Percentiles rank a stretch among this genome's conserved stretches.
phyloP scores from a whole-genome alignment of 176 grass and related monocot species.

The Cymbopogon citratus region DNA sequence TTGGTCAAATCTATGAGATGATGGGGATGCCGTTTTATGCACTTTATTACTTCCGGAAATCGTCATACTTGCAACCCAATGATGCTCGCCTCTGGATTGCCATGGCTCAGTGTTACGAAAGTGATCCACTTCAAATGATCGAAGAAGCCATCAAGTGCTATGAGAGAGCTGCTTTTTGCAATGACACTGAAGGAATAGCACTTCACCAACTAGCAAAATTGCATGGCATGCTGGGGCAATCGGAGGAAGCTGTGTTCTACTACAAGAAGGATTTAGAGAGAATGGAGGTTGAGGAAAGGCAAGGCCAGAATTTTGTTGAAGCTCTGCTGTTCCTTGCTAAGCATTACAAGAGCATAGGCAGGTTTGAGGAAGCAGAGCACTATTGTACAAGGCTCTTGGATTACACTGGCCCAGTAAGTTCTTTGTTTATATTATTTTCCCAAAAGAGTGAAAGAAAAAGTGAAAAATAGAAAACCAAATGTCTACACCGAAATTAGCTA shows the following conservation, averaged over 20 bases:
- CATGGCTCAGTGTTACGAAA: constrained; percentile 98
- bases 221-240: constrained; percentile 61
- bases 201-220: constrained; percentile 79
- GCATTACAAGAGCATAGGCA: constrained; percentile 61
- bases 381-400: constrained; percentile 92
- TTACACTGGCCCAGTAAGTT: constrained; percentile 91
- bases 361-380: constrained; percentile 75
- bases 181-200: constrained; percentile 91
- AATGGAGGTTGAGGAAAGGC: constrained; percentile 89
- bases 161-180: constrained; percentile 70
- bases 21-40: constrained; percentile 97
- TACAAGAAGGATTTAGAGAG: constrained; percentile 93
- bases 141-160: constrained; percentile 97
- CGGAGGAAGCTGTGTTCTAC: constrained; percentile 73
- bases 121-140: constrained; percentile 77
- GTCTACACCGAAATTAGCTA: not conserved
- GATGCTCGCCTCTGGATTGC: constrained; percentile 96
- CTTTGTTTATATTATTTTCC: not conserved
- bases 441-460: constrained; percentile 6
- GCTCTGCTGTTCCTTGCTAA: constrained; percentile 91
- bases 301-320: constrained; percentile 81
- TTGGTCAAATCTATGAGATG: constrained; percentile 99
- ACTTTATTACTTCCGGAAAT: constrained; percentile 84
- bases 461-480: not conserved
- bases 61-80: constrained; percentile 79